A percentile compares a stretch with the other conserved stretches of the same genome.
These are phyloP conservation scores for Uronychia binucleata DNA, from an alignment of 73 alveolate species.

Conservation along the genomic window DNA sequence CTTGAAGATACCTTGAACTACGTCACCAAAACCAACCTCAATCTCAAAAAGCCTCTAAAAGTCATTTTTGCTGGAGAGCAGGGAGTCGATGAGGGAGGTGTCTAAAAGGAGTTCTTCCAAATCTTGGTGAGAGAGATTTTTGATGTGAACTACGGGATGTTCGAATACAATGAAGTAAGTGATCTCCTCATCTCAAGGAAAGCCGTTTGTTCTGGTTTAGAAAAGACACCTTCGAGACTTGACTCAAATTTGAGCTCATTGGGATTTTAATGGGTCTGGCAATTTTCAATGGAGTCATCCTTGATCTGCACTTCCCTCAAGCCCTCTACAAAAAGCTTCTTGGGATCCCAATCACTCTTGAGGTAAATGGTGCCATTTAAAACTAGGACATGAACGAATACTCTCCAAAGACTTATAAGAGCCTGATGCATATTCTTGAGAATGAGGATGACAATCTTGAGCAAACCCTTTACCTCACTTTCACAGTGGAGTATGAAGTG, in stretches of 20 bases:
- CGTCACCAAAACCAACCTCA: slow-evolving; percentile 48
- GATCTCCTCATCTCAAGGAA: slow-evolving; percentile 3
- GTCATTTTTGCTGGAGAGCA: slow-evolving; percentile 73
- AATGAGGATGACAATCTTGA: slow-evolving; percentile 39
- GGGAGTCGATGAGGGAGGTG: slow-evolving; percentile 93
- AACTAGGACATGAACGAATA: slow-evolving; percentile 38
- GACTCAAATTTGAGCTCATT: slow-evolving; percentile 75
- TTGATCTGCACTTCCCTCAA: slow-evolving; percentile 77
- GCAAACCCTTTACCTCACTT: slow-evolving; percentile 45
- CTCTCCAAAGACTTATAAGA: slow-evolving; percentile 32
- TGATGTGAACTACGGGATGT: slow-evolving; percentile 77
- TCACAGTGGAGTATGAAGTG: slow-evolving; percentile 56
- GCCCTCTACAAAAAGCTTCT: slow-evolving; percentile 65
- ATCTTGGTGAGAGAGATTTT: slow-evolving; percentile 56
- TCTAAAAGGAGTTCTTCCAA: slow-evolving; percentile 78
- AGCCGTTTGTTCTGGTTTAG: slow-evolving; percentile 68
- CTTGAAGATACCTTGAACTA: slow-evolving; percentile 83
- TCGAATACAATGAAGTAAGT: slow-evolving; percentile 38
- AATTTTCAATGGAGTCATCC: slow-evolving; percentile 68
- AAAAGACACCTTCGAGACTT: slow-evolving; percentile 65
- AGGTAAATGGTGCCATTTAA: neutral
- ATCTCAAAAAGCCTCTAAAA: slow-evolving; percentile 73
- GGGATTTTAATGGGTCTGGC: slow-evolving; percentile 86
- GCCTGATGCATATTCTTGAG: slow-evolving; percentile 40
- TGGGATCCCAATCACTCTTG: slow-evolving; percentile 24